These are phyloP conservation scores for Phoma sp. DNA, from an alignment of 2,329 filamentous ascomycete genomes.

Conservation along the genomic window DNA sequence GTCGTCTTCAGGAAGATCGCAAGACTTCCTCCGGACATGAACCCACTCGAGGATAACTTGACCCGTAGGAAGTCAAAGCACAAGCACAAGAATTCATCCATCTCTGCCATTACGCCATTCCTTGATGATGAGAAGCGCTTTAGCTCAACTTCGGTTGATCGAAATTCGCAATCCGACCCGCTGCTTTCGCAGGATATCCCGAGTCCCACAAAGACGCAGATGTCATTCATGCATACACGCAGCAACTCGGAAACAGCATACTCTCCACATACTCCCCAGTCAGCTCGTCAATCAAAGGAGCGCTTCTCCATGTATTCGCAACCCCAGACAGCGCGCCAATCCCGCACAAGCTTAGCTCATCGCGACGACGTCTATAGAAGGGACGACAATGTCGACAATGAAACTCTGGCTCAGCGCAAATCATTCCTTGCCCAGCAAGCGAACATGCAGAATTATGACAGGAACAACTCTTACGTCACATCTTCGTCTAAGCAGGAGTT, in stretches of 20 bases:
- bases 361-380: slow-evolving; percentile 38
- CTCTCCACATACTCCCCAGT: slow-evolving; percentile 57
- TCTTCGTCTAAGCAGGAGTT: slow-evolving; percentile 40
- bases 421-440: slow-evolving; percentile 42
- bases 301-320: slow-evolving; percentile 52
- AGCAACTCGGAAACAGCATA: slow-evolving; percentile 65
- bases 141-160: slow-evolving; percentile 51
- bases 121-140: slow-evolving; percentile 67
- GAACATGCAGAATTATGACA: slow-evolving; percentile 40
- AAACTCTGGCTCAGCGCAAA: slow-evolving; percentile 44
- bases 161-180: slow-evolving; percentile 36
- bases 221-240: slow-evolving; percentile 84
- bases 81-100: slow-evolving; percentile 73
- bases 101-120: slow-evolving; percentile 51
- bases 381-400: slow-evolving; percentile 32
- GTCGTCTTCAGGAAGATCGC: slow-evolving; percentile 82
- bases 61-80: slow-evolving; percentile 72
- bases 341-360: slow-evolving; percentile 45
- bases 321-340: slow-evolving; percentile 44
- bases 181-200: slow-evolving; percentile 38
- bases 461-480: slow-evolving; percentile 34
- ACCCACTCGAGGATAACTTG: slow-evolving; percentile 84
- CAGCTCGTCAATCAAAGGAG: slow-evolving; percentile 61
- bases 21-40: slow-evolving; percentile 88
- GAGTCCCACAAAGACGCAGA: slow-evolving; percentile 51